Percentiles rank a stretch among this genome's conserved stretches.
These are phyloP conservation scores for Prototheca stagnorum DNA, from an alignment of 163 green algal species.

Conservation along the genomic window DNA sequence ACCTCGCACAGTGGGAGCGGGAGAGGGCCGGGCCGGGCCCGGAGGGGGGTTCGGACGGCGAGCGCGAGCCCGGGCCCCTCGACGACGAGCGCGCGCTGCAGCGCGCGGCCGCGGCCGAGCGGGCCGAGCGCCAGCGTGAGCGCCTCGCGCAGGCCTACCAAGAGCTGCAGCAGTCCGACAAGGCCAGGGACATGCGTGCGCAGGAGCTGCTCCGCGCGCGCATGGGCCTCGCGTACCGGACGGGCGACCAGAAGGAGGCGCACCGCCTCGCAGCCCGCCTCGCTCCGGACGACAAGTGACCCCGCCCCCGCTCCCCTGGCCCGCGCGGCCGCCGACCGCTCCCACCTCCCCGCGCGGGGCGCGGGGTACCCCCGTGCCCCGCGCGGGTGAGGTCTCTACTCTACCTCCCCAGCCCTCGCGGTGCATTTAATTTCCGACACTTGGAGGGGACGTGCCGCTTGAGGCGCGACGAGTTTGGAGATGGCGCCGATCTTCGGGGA, in stretches of 20 bases:
- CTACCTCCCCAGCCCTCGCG: too few species aligned
- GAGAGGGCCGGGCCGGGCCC: not conserved
- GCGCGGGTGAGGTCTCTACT: too few species aligned
- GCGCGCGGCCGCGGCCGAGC: conserved; percentile 29
- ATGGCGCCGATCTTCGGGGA: too few species aligned
- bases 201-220: conserved; percentile 68
- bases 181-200: conserved; percentile 60
- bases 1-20: conserved; percentile 53
- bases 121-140: conserved; percentile 25
- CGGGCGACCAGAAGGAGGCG: conserved; percentile 41
- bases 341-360: too few species aligned
- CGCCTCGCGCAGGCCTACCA: conserved; percentile 32
- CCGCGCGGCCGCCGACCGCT: too few species aligned
- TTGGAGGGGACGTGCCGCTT: too few species aligned
- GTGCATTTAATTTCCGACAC: too few species aligned
- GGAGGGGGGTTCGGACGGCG: conserved; percentile 21
- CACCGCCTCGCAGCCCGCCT: conserved; percentile 34
- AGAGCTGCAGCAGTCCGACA: conserved; percentile 44
- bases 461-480: too few species aligned
- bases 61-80: conserved; percentile 12
- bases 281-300: conserved; percentile 45
- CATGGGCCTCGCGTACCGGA: conserved; percentile 67
- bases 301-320: too few species aligned
- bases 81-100: conserved; percentile 58
- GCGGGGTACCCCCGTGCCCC: too few species aligned